phyloP scores from a whole-genome alignment of 2,329 filamentous ascomycete species.

The Epichloe festucae region DNA sequence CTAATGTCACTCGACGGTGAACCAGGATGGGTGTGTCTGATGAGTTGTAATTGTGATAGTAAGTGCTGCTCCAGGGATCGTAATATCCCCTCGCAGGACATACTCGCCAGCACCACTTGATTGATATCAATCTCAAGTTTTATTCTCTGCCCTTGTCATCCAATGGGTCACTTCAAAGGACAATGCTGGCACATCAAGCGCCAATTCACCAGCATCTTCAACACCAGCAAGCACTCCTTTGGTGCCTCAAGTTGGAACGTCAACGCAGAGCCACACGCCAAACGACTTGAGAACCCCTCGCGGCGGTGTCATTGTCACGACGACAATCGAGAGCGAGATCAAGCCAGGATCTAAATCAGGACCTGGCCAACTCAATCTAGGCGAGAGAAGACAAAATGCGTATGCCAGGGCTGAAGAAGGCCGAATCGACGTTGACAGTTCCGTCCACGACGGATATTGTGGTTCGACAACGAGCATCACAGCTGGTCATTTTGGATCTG shows the following conservation, averaged over 20 bases:
- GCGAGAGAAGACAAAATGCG: neutral
- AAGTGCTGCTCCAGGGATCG: constrained; percentile 12
- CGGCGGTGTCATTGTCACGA: constrained; percentile 22
- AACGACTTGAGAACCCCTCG: neutral
- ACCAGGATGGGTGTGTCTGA: constrained; percentile 51
- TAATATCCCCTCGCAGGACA: neutral
- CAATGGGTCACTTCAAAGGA: constrained; percentile 45
- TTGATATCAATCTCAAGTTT: constrained; percentile 25
- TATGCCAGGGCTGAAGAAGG: neutral
- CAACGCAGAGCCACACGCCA: neutral
- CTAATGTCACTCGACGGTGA: constrained; percentile 47
- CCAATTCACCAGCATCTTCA: neutral
- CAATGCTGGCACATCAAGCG: constrained; percentile 22
- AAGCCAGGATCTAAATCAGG: constrained; percentile 10
- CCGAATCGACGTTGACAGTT: neutral
- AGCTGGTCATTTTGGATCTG: neutral
- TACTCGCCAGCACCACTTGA: neutral
- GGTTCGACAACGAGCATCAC: neutral
- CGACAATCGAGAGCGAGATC: constrained; percentile 23
- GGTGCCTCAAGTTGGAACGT: neutral
- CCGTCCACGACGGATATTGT: neutral
- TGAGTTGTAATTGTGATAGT: constrained; percentile 53
- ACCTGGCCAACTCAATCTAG: neutral
- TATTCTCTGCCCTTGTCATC: constrained; percentile 47
- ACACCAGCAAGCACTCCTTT: neutral